These are phyloP conservation scores for Cyclanthera cordifolia DNA, from an alignment of 306 rosid species.

Conservation along the genomic window DNA sequence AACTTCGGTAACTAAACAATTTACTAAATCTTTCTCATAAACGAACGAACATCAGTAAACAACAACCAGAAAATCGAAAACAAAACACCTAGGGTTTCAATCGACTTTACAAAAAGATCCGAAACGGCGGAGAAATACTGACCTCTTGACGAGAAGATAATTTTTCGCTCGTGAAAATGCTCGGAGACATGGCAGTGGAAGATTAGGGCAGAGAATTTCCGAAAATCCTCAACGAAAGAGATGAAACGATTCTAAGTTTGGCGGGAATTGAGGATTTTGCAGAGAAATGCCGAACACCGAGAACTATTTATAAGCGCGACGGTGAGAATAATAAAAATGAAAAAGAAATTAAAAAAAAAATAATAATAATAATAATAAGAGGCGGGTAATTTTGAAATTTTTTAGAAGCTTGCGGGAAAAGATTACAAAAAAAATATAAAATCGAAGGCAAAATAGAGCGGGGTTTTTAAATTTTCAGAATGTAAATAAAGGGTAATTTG, in stretches of 20 bases:
- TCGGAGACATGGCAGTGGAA: neutral
- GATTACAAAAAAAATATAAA: neutral
- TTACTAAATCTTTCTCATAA: neutral
- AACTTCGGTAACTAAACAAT: neutral
- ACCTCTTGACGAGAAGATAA: neutral
- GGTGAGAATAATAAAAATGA: no score
- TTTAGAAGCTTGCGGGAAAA: neutral
- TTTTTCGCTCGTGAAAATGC: neutral
- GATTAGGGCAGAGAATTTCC: neutral
- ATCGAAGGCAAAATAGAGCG: constrained; percentile 12
- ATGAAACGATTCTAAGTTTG: neutral
- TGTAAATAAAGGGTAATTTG: neutral
- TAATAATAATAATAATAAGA: no score
- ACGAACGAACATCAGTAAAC: no score
- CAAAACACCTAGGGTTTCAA: no score
- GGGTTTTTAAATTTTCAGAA: constrained; percentile 28
- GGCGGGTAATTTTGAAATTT: no score
- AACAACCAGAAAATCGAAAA: neutral
- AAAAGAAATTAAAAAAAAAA: no score
- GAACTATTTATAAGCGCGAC: neutral
- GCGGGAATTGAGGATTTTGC: neutral
- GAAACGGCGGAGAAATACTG: neutral
- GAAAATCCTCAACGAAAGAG: neutral
- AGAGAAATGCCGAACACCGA: neutral
- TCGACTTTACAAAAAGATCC: neutral